phyloP scores from a whole-genome alignment of 208 protist genomes.

The Crithidia fasciculata region DNA sequence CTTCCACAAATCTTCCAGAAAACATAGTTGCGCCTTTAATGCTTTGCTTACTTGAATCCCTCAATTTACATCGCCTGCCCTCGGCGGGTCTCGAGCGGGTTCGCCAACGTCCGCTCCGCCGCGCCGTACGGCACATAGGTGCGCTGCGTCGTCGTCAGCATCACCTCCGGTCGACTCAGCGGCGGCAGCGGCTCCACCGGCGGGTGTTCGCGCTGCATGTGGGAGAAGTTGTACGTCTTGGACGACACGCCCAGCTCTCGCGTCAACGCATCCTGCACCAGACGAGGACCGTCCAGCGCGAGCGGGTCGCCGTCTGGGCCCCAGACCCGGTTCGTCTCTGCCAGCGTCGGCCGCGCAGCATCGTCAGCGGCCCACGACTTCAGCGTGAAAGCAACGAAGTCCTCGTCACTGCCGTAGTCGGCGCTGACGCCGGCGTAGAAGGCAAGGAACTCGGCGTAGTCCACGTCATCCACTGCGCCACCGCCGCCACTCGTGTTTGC shows the following conservation, averaged over 20 bases:
- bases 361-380: slow-evolving; percentile 76
- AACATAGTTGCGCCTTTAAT: neutral
- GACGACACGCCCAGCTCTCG: slow-evolving; percentile 51
- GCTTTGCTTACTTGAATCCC: neutral
- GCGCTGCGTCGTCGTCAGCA: slow-evolving; percentile 60
- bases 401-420: slow-evolving; percentile 61
- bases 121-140: slow-evolving; percentile 40
- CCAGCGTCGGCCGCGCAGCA: slow-evolving; percentile 48
- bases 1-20: no score
- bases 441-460: slow-evolving; percentile 68
- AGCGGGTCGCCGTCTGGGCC: slow-evolving; percentile 73
- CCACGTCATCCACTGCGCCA: slow-evolving; percentile 27
- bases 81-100: slow-evolving; percentile 63
- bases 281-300: slow-evolving; percentile 46
- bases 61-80: slow-evolving; percentile 40
- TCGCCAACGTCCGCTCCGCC: slow-evolving; percentile 38
- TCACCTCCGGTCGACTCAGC: slow-evolving; percentile 62
- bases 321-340: slow-evolving; percentile 80
- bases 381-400: slow-evolving; percentile 72
- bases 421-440: slow-evolving; percentile 81
- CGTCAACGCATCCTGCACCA: slow-evolving; percentile 76
- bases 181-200: slow-evolving; percentile 71
- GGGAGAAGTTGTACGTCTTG: slow-evolving; percentile 77
- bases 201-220: slow-evolving; percentile 79
- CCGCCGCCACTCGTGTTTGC: neutral